Conservation (phyloP, 2,329 filamentous ascomycete species). For the Alternaria ventricosa region DNA sequence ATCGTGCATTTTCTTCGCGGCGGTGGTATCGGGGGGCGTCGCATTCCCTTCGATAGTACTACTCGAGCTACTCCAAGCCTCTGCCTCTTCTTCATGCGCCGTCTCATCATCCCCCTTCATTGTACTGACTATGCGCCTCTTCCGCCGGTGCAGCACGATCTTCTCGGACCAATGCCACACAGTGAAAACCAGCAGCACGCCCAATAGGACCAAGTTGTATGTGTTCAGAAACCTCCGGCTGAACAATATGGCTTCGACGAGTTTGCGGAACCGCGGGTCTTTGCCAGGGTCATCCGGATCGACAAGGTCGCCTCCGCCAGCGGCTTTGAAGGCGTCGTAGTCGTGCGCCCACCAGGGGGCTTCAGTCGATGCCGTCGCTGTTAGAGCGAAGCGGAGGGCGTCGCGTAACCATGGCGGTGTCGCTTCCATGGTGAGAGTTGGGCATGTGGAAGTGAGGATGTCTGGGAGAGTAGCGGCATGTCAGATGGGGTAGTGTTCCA, state of each 20-base stretch:
- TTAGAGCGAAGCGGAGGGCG: constrained; percentile 31
- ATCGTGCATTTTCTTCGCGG: constrained; percentile 23
- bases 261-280: constrained; percentile 44
- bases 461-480: constrained; percentile 5
- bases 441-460: neutral
- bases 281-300: constrained; percentile 43
- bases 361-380: constrained; percentile 31
- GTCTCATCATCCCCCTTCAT: neutral
- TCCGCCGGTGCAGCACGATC: constrained; percentile 23
- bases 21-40: constrained; percentile 38
- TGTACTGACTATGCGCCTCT: constrained; percentile 1
- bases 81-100: constrained; percentile 14
- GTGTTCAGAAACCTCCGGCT: constrained; percentile 47
- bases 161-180: constrained; percentile 47
- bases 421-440: constrained; percentile 9
- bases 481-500: constrained; percentile 9
- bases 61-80: constrained; percentile 48
- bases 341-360: constrained; percentile 19
- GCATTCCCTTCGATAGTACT: constrained; percentile 47
- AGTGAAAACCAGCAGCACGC: constrained; percentile 46
- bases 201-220: constrained; percentile 51
- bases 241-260: constrained; percentile 49
- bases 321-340: constrained; percentile 4
- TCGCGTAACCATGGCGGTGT: constrained; percentile 29
- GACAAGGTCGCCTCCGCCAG: constrained; percentile 19